phyloP scores from a whole-genome alignment of 169 alveolate species.

The Blepharisma undulans region DNA sequence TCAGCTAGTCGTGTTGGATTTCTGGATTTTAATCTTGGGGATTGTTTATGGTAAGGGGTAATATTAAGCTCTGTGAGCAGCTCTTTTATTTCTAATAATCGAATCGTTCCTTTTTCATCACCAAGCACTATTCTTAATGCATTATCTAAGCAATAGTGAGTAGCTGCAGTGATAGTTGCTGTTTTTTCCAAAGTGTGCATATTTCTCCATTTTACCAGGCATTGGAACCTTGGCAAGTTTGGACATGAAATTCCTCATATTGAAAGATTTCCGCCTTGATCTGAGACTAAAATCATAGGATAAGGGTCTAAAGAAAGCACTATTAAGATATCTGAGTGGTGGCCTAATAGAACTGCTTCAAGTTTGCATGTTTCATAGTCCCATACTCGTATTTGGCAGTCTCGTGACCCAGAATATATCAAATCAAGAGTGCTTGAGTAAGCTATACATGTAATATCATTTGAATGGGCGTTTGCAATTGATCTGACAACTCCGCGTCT shows the following conservation, averaged over 20 bases:
- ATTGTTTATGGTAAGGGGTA: slow-evolving; percentile 17
- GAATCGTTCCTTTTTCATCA: slow-evolving; percentile 65
- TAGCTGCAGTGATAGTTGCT: slow-evolving; percentile 63
- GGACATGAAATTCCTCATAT: slow-evolving; percentile 52
- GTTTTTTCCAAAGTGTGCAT: slow-evolving; percentile 67
- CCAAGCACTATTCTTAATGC: slow-evolving; percentile 48
- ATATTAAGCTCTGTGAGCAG: slow-evolving; percentile 39
- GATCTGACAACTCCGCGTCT: slow-evolving; percentile 54
- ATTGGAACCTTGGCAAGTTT: slow-evolving; percentile 36
- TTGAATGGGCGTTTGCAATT: slow-evolving; percentile 60
- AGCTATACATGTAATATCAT: slow-evolving; percentile 73
- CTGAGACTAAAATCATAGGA: slow-evolving; percentile 69
- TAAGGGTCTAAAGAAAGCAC: slow-evolving; percentile 62
- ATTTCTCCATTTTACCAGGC: slow-evolving; percentile 63
- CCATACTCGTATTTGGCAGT: slow-evolving; percentile 66
- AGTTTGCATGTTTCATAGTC: slow-evolving; percentile 67
- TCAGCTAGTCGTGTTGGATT: slow-evolving; percentile 62
- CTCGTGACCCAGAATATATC: slow-evolving; percentile 74
- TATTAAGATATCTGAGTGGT: slow-evolving; percentile 55
- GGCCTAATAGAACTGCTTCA: slow-evolving; percentile 66
- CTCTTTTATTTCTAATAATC: slow-evolving; percentile 46
- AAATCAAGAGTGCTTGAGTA: slow-evolving; percentile 64
- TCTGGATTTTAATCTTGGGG: slow-evolving; percentile 50
- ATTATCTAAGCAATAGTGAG: slow-evolving; percentile 37
- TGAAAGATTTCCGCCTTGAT: slow-evolving; percentile 58